phyloP scores from a whole-genome alignment of 805 yeast genomes.

The Metschnikowia lochheadii region DNA sequence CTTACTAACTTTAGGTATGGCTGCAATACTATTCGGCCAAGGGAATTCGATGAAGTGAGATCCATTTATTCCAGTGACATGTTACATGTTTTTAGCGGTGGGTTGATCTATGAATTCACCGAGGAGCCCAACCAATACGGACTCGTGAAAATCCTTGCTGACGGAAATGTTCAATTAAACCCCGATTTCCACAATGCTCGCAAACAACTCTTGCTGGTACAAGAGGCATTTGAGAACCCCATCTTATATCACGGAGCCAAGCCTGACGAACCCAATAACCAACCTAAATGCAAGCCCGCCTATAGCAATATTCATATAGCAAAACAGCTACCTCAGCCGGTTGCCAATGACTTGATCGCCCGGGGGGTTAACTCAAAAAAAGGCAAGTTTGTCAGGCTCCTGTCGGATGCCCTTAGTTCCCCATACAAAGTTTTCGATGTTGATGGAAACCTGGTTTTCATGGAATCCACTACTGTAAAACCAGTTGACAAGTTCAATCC shows the following conservation, averaged over 20 bases:
- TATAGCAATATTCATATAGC: constrained; percentile 38
- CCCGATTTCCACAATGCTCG: constrained; percentile 52
- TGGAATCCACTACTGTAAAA: constrained; percentile 22
- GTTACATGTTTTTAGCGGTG: constrained; percentile 80
- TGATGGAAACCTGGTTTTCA: constrained; percentile 38
- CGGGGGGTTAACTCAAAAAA: constrained; percentile 44
- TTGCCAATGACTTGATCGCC: constrained; percentile 42
- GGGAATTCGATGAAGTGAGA: constrained; percentile 71
- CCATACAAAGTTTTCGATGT: constrained; percentile 39
- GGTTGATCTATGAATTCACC: constrained; percentile 74
- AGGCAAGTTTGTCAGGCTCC: constrained; percentile 50
- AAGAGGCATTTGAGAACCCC: constrained; percentile 20
- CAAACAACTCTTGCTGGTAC: constrained; percentile 39
- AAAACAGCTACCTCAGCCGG: constrained; percentile 42
- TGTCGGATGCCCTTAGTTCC: constrained; percentile 40
- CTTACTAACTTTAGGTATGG: constrained; percentile 44
- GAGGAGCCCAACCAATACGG: constrained; percentile 82
- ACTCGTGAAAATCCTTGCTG: constrained; percentile 47
- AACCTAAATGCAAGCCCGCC: constrained; percentile 28
- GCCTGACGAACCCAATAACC: not conserved
- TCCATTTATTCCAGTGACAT: constrained; percentile 67
- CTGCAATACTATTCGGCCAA: constrained; percentile 77
- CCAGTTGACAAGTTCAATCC: constrained; percentile 15
- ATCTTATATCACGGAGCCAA: constrained; percentile 18
- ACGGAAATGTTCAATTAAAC: constrained; percentile 42